Base-by-base conservation (phyloP, 352 stramenopile species). In the Globisporangium paddicum region DNA sequence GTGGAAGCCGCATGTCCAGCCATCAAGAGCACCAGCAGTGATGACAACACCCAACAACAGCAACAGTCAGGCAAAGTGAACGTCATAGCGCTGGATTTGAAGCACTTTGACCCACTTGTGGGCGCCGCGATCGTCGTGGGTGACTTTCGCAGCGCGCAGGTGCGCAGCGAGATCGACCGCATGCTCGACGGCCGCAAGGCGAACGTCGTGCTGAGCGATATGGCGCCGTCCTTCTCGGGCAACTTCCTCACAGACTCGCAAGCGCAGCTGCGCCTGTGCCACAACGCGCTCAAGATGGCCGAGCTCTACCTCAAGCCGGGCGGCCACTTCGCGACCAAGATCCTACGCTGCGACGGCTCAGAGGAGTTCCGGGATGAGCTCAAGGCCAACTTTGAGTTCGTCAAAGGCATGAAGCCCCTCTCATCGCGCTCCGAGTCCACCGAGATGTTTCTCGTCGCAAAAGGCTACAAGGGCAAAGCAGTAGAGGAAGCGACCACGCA, bases 191-290 rank as follows among this genome's bases (percentile, higher is more conserved):
- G 69, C 3, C 73, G 77, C 37, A 66, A 77, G 28, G 87, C 62
- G 9, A 80, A 92, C 64, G 84, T 94, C 23, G 81, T 96, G 51
- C 74, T 96, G 25, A 95, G 87, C 59, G 87, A 96, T 73, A 96
- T 96, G 87, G 87, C 87, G 46, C 85, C 87, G 41, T 82, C 79
- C 40, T 94, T 95, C 68, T 85, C 80, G 4, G 87, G 87, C 45
- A 86, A 80, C 45, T 83, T 85, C 56, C 70, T 90, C 45, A 74
- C 72, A 4, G 87, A 96, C 70, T 82, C 81, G 42, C 77, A 94
- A 50, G 69, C 79, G 26, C 86, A 95, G 60, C 60, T 96, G 41
- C 71, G 87, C n/a, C 73, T 96, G 23, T 94, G 84, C 60, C 73
- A 92, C 58, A 94, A 94, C 52, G 87, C 87, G 28, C 72, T 95